Conservation (phyloP, 768 basidiomycete species). For the Lanmaoa pseudosensibilis region DNA sequence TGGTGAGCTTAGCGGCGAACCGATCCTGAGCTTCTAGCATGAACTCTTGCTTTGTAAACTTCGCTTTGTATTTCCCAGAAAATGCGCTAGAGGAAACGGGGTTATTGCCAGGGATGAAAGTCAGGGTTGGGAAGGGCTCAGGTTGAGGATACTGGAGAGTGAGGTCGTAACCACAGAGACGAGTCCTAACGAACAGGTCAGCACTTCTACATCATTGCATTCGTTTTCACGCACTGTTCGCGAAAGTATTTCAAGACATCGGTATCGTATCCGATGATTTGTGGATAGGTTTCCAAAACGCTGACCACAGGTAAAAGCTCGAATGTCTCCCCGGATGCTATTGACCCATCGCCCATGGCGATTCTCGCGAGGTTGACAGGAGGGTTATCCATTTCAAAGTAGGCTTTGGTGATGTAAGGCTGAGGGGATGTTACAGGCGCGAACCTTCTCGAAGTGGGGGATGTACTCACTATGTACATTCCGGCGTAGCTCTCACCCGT, state of each 20-base stretch:
- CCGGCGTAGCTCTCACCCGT: constrained; percentile 79
- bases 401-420: constrained; percentile 77
- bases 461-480: constrained; percentile 56
- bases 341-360: constrained; percentile 68
- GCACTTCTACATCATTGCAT: background rate
- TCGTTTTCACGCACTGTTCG: constrained; percentile 51
- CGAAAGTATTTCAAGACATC: constrained; percentile 68
- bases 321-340: constrained; percentile 52
- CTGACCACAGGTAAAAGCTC: constrained; percentile 56
- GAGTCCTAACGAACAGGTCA: constrained; percentile 40
- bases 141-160: constrained; percentile 70
- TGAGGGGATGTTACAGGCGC: constrained; percentile 24
- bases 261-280: constrained; percentile 70
- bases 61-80: constrained; percentile 18
- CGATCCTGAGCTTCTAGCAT: constrained; percentile 22
- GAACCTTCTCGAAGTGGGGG: background rate
- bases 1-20: constrained; percentile 24
- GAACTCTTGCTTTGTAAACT: constrained; percentile 20
- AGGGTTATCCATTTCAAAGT: constrained; percentile 60
- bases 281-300: constrained; percentile 71
- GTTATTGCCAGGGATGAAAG: constrained; percentile 17
- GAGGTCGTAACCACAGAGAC: constrained; percentile 64
- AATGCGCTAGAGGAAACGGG: background rate
- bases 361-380: constrained; percentile 69
- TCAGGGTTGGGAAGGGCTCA: constrained; percentile 44